Conservation (phyloP, 202 grass and related monocot species). For the Schoenoplectus tabernaemontani region DNA sequence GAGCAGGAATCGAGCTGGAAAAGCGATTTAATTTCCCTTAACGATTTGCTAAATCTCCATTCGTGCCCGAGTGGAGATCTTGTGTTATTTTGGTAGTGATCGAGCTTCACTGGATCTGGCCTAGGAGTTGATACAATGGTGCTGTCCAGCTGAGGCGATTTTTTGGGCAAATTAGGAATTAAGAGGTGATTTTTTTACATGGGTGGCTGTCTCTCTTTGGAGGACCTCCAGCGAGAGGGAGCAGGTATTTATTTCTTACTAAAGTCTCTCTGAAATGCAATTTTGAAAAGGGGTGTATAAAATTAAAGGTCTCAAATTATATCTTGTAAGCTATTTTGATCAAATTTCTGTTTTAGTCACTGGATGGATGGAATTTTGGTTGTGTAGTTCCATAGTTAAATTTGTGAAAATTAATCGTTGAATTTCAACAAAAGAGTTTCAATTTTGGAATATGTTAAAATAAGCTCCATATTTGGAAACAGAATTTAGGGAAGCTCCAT, state of each 20-base stretch:
- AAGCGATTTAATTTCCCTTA: no score
- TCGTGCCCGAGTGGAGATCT: no score
- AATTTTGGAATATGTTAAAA: background rate
- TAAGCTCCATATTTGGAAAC: background rate
- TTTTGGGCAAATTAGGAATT: conserved; percentile 26
- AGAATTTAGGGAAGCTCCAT: no score
- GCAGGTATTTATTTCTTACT: conserved; percentile 57
- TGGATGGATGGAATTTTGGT: background rate
- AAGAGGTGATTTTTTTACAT: conserved; percentile 32
- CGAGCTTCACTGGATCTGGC: conserved; percentile 29
- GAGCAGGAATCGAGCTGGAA: conserved; percentile 20
- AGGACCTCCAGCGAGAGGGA: conserved; percentile 50
- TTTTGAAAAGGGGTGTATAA: no score
- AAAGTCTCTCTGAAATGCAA: no score
- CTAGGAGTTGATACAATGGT: conserved; percentile 14
- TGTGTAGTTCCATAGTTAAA: background rate
- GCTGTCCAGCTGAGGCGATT: conserved; percentile 22
- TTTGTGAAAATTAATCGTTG: background rate
- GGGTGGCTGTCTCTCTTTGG: conserved; percentile 79
- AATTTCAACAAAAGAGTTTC: background rate
- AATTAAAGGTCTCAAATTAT: no score
- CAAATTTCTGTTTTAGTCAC: background rate
- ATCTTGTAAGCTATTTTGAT: background rate
- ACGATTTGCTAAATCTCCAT: no score
- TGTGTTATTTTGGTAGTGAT: background rate